These are phyloP conservation scores for Fusarium sp. DNA, from an alignment of 2,329 filamentous ascomycete genomes.

Conservation along the genomic window DNA sequence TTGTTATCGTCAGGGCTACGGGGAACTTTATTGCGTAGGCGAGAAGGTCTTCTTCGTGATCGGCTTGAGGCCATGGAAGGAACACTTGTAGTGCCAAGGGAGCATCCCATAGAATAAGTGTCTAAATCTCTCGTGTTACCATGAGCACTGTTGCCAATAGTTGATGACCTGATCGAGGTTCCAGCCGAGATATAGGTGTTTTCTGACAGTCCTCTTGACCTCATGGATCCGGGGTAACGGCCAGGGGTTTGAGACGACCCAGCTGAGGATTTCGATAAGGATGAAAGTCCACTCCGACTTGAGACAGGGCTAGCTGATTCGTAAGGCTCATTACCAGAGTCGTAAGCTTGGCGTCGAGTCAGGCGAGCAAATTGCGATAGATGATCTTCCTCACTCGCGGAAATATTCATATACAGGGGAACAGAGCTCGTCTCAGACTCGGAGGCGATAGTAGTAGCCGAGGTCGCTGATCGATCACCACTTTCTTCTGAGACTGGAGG, in stretches of 20 bases:
- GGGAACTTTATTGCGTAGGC: slow-evolving; percentile 82
- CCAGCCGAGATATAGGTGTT: slow-evolving; percentile 77
- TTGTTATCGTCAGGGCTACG: slow-evolving; percentile 79
- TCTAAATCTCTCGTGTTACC: slow-evolving; percentile 54
- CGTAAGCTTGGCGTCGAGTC: too few species aligned
- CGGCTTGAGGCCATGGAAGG: slow-evolving; percentile 62
- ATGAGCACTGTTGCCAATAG: slow-evolving; percentile 40
- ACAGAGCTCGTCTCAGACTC: too few species aligned
- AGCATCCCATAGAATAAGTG: slow-evolving; percentile 64
- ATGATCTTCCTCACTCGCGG: too few species aligned
- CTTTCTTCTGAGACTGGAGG: too few species aligned
- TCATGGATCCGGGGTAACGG: slow-evolving; percentile 61
- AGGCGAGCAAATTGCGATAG: too few species aligned
- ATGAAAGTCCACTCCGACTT: slow-evolving; percentile 63
- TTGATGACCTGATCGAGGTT: slow-evolving; percentile 56
- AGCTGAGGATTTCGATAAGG: slow-evolving; percentile 64
- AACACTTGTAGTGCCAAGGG: slow-evolving; percentile 51
- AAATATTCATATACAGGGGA: too few species aligned
- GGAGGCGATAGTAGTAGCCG: too few species aligned
- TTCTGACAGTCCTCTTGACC: slow-evolving; percentile 68
- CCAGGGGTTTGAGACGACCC: slow-evolving; percentile 66
- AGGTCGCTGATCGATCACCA: too few species aligned
- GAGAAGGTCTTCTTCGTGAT: slow-evolving; percentile 68
- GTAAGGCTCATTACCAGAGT: too few species aligned
- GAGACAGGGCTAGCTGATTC: too few species aligned